Evolutionary conservation across 768 basidiomycete genomes (phyloP).

Genomic region (Panaeolus cyanescens): DNA sequence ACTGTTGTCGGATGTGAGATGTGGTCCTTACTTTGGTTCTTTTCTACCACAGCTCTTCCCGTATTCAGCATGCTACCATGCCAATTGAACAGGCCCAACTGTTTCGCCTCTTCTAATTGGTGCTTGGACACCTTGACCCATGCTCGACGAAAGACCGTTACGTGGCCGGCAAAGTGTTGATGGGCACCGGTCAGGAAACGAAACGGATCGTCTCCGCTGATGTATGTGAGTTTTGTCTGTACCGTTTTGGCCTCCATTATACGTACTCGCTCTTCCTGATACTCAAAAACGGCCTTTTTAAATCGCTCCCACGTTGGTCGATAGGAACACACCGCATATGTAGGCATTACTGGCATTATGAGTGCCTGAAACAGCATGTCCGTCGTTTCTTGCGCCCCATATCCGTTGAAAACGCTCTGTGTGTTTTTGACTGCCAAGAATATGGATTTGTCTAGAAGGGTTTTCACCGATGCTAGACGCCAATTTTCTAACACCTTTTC

Average conservation of each 20-base stretch:
- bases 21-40: not conserved
- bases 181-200: slow-evolving; percentile 3
- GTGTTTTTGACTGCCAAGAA: slow-evolving; percentile 9
- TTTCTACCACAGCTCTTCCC: not conserved
- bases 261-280: slow-evolving; percentile 2
- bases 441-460: not conserved
- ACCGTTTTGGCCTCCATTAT: not conserved
- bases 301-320: slow-evolving; percentile 3
- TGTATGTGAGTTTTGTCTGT: slow-evolving; percentile 1
- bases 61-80: not conserved
- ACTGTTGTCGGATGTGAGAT: not conserved
- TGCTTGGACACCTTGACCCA: slow-evolving; percentile 3
- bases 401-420: slow-evolving; percentile 22
- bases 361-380: slow-evolving; percentile 18
- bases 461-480: slow-evolving; percentile 2
- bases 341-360: slow-evolving; percentile 16
- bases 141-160: slow-evolving; percentile 2
- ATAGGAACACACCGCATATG: slow-evolving; percentile 4
- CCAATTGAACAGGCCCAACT: not conserved
- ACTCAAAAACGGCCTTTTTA: not conserved
- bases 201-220: not conserved
- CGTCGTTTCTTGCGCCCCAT: slow-evolving; percentile 18
- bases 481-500: not conserved
- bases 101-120: not conserved
- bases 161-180: slow-evolving; percentile 1